Evolutionary conservation across 2,329 filamentous ascomycete genomes (phyloP).

Genomic region (Rutstroemia sp.): DNA sequence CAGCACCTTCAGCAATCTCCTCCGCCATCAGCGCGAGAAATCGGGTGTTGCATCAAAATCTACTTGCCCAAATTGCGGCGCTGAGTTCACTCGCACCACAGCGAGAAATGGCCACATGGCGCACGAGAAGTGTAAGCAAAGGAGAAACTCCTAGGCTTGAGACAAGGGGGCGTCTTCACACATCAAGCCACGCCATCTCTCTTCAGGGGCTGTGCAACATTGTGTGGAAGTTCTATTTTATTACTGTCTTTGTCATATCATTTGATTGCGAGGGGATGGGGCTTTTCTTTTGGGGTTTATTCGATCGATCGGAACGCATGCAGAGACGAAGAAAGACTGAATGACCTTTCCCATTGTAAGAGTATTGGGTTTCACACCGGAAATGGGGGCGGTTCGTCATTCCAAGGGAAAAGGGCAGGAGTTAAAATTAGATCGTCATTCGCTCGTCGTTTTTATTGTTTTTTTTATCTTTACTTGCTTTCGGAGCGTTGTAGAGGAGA

Average conservation of each 20-base stretch:
- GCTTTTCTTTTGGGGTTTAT: too few species aligned
- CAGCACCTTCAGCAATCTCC: conserved; percentile 90
- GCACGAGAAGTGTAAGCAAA: conserved; percentile 89
- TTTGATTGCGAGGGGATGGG: background rate
- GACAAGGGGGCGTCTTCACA: background rate
- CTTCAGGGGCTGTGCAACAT: background rate
- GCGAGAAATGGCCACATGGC: conserved; percentile 80
- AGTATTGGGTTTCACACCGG: background rate
- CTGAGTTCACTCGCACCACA: conserved; percentile 83
- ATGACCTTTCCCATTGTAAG: conserved; percentile 4
- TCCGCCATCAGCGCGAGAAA: conserved; percentile 90
- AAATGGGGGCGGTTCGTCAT: background rate
- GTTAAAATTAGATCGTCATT: conserved; percentile 5
- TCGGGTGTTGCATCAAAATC: conserved; percentile 86
- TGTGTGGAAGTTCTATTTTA: background rate
- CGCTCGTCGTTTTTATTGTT: background rate
- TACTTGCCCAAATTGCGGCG: conserved; percentile 82
- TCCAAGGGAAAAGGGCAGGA: background rate
- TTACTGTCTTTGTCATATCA: background rate
- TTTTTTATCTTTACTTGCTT: too few species aligned
- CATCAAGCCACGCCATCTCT: background rate
- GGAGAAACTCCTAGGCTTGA: conserved; percentile 37
- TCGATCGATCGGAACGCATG: background rate
- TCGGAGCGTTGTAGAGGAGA: too few species aligned
- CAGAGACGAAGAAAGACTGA: conserved; percentile 2